A percentile compares a stretch with the other conserved stretches of the same genome.
These are phyloP conservation scores for Ophiostoma fasciatum DNA, from an alignment of 2,329 filamentous ascomycete species.

Conservation along the genomic window DNA sequence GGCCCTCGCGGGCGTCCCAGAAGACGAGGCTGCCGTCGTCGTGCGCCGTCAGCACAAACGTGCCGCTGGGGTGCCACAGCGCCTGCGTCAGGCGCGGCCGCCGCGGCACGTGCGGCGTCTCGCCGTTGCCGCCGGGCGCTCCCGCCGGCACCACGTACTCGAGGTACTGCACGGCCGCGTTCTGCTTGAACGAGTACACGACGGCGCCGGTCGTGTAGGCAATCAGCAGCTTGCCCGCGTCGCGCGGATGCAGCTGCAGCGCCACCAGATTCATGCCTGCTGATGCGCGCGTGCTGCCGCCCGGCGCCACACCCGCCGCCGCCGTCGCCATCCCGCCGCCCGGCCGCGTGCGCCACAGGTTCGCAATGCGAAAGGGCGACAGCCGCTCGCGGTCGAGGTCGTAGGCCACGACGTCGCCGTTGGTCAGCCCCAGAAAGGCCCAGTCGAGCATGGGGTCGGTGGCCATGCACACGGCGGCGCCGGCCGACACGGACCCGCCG, in stretches of 20 bases:
- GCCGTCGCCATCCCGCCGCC: slow-evolving; percentile 31
- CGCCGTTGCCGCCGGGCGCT: slow-evolving; percentile 67
- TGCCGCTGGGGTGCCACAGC: slow-evolving; percentile 88
- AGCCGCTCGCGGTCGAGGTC: slow-evolving; percentile 73
- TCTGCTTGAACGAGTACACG: slow-evolving; percentile 90
- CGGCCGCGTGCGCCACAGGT: slow-evolving; percentile 68
- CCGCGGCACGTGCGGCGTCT: slow-evolving; percentile 44
- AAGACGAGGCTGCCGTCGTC: slow-evolving; percentile 86
- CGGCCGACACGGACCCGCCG: slow-evolving; percentile 60
- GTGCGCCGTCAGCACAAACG: slow-evolving; percentile 73
- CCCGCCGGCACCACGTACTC: slow-evolving; percentile 70
- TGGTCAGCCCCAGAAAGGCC: slow-evolving; percentile 70
- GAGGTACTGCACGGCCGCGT: slow-evolving; percentile 62
- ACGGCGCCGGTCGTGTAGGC: slow-evolving; percentile 83
- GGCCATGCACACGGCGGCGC: slow-evolving; percentile 56
- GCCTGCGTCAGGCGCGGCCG: slow-evolving; percentile 68
- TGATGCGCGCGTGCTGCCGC: neutral
- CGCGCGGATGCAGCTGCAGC: slow-evolving; percentile 74
- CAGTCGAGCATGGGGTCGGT: slow-evolving; percentile 90
- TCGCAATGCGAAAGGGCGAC: slow-evolving; percentile 66
- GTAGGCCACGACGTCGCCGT: slow-evolving; percentile 79
- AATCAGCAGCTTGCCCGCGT: slow-evolving; percentile 81
- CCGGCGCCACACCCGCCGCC: neutral
- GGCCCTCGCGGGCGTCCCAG: slow-evolving; percentile 85
- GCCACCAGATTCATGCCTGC: slow-evolving; percentile 46